These are phyloP conservation scores for Porcisia hertigi DNA, from an alignment of 208 protist genomes.

Conservation along the genomic window DNA sequence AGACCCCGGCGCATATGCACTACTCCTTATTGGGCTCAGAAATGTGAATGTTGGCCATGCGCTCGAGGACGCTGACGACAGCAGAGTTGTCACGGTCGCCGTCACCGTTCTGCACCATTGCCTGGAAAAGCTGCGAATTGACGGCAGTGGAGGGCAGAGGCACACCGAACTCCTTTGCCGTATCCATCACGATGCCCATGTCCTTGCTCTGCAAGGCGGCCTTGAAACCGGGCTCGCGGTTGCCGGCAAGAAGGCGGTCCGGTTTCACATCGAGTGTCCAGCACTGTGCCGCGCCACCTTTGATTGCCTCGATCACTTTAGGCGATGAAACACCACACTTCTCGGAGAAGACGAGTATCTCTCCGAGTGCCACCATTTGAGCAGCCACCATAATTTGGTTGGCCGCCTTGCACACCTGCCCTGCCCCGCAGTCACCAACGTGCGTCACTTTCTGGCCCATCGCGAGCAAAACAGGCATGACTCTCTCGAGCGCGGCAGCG, in stretches of 20 bases:
- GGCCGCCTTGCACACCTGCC: conserved; percentile 96
- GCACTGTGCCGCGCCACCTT: conserved; percentile 92
- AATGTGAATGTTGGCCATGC: conserved; percentile 81
- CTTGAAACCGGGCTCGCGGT: conserved; percentile 95
- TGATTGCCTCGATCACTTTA: conserved; percentile 87
- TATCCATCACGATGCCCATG: conserved; percentile 92
- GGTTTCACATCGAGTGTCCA: conserved; percentile 93
- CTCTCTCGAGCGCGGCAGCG: conserved; percentile 54
- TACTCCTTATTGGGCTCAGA: conserved; percentile 66
- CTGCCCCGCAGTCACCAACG: conserved; percentile 85
- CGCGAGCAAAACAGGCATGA: conserved; percentile 77
- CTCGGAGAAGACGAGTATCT: conserved; percentile 94
- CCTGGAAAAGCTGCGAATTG: conserved; percentile 92
- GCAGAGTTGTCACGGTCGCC: conserved; percentile 94
- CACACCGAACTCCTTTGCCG: conserved; percentile 84
- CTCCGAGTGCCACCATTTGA: conserved; percentile 94
- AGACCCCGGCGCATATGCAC: background rate
- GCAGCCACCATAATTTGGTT: conserved; percentile 96
- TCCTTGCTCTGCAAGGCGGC: conserved; percentile 95
- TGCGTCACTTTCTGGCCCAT: conserved; percentile 88
- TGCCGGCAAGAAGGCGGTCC: conserved; percentile 90
- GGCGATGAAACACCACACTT: conserved; percentile 88
- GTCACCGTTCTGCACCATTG: conserved; percentile 87
- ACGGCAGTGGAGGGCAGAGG: conserved; percentile 90
- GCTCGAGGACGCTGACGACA: conserved; percentile 92